Evolutionary conservation across 768 basidiomycete genomes (phyloP).

Genomic region (Lactarius tabidus): DNA sequence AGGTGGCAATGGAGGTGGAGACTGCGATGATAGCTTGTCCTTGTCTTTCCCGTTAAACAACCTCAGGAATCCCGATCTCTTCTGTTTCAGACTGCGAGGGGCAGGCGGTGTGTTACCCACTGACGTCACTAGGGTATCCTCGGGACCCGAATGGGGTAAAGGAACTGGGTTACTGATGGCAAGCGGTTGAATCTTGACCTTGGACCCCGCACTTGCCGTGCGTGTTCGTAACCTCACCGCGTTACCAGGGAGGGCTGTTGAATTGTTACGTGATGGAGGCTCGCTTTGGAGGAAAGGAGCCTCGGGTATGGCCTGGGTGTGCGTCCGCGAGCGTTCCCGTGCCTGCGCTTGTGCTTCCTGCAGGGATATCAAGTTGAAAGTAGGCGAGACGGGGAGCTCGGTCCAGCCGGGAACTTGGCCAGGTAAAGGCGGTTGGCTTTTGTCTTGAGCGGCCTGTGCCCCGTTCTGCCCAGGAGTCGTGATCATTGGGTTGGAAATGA

Average conservation of each 20-base stretch:
- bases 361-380: constrained; percentile 66
- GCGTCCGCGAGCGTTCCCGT: constrained; percentile 53
- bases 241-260: constrained; percentile 15
- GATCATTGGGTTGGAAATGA: constrained; percentile 21
- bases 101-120: constrained; percentile 24
- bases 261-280: constrained; percentile 26
- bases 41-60: constrained; percentile 58
- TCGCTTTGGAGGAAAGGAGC: constrained; percentile 36
- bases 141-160: constrained; percentile 5
- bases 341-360: constrained; percentile 70
- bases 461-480: constrained; percentile 1
- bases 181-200: constrained; percentile 36
- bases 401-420: constrained; percentile 42
- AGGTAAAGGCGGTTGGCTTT: constrained; percentile 10
- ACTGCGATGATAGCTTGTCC: constrained; percentile 45
- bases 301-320: constrained; percentile 36
- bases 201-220: constrained; percentile 54
- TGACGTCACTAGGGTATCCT: constrained; percentile 4
- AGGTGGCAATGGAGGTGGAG: constrained; percentile 53
- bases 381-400: constrained; percentile 43
- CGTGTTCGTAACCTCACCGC: constrained; percentile 44
- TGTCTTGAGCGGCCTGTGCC: constrained; percentile 16
- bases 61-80: constrained; percentile 80
- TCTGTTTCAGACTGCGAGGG: constrained; percentile 58
- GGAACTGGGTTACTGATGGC: constrained; percentile 23